phyloP scores from a whole-genome alignment of 805 yeast species.

The Yarrowia keelungensis region DNA sequence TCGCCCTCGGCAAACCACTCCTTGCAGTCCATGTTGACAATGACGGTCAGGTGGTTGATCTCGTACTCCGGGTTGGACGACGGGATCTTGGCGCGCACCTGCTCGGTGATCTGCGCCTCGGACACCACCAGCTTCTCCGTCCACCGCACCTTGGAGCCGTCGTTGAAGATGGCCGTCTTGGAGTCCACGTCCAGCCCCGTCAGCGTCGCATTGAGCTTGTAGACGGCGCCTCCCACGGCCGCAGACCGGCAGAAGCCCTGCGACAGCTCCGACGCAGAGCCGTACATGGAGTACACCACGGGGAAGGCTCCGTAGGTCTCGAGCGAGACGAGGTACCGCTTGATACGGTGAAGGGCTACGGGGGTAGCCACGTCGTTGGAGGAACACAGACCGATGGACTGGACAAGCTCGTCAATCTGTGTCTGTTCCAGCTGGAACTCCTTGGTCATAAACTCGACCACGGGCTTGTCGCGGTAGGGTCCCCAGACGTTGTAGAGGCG shows the following conservation, averaged over 20 bases:
- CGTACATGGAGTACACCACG: slow-evolving; percentile 87
- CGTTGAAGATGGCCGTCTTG: slow-evolving; percentile 65
- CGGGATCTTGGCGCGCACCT: slow-evolving; percentile 37
- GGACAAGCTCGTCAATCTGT: slow-evolving; percentile 83
- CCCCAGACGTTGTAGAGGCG: slow-evolving; percentile 63
- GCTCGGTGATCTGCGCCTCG: slow-evolving; percentile 39
- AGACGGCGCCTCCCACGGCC: slow-evolving; percentile 96
- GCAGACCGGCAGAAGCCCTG: slow-evolving; percentile 98
- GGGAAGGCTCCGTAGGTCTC: slow-evolving; percentile 96
- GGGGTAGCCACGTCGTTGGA: slow-evolving; percentile 67
- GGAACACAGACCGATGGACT: slow-evolving; percentile 82
- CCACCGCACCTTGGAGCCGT: slow-evolving; percentile 76
- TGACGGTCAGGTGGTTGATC: slow-evolving; percentile 76
- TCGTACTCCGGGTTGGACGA: slow-evolving; percentile 45
- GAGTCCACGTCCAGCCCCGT: slow-evolving; percentile 63
- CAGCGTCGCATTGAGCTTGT: slow-evolving; percentile 76
- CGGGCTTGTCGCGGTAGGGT: slow-evolving; percentile 62
- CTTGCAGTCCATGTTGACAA: slow-evolving; percentile 83
- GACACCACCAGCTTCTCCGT: slow-evolving; percentile 80
- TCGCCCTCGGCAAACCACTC: slow-evolving; percentile 93
- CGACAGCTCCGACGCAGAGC: slow-evolving; percentile 93
- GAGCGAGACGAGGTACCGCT: slow-evolving; percentile 80
- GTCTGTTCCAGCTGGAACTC: slow-evolving; percentile 74
- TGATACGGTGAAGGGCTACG: slow-evolving; percentile 79
- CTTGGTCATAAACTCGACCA: slow-evolving; percentile 63